Conservation (phyloP, 2,329 filamentous ascomycete species). For the Claviceps sp. region DNA sequence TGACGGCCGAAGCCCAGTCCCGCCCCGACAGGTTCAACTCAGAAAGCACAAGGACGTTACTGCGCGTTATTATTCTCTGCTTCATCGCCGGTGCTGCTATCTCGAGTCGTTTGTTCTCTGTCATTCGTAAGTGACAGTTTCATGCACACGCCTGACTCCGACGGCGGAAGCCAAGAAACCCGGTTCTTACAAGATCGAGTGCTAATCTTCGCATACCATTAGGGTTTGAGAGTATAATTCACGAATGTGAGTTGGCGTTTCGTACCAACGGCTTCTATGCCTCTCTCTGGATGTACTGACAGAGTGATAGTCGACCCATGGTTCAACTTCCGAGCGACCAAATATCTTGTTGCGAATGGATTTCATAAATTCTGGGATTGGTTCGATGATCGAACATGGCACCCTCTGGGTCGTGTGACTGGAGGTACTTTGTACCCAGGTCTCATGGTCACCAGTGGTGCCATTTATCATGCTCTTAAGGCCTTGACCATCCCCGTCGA, state of each 20-base stretch:
- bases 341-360: slow-evolving; percentile 91
- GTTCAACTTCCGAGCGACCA: slow-evolving; percentile 99
- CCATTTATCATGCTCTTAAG: slow-evolving; percentile 87
- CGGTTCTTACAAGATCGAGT: background rate
- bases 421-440: slow-evolving; percentile 98
- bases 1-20: slow-evolving; percentile 33
- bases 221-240: slow-evolving; percentile 98
- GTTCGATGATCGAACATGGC: slow-evolving; percentile 99
- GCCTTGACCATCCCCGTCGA: slow-evolving; percentile 85
- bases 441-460: slow-evolving; percentile 96
- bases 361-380: slow-evolving; percentile 99
- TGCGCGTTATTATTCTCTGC: slow-evolving; percentile 79
- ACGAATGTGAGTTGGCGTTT: slow-evolving; percentile 67
- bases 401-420: slow-evolving; percentile 93
- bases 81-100: slow-evolving; percentile 87
- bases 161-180: background rate
- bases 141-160: background rate
- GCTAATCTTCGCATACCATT: slow-evolving; percentile 18
- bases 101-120: slow-evolving; percentile 90
- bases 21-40: slow-evolving; percentile 64
- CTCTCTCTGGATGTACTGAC: slow-evolving; percentile 12
- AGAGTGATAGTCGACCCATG: slow-evolving; percentile 73
- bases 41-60: slow-evolving; percentile 68
- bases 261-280: background rate
- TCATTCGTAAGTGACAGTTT: slow-evolving; percentile 62